These are phyloP conservation scores for Lasiosphaeria ovina DNA, from an alignment of 495 filamentous ascomycete genomes.

Conservation along the genomic window DNA sequence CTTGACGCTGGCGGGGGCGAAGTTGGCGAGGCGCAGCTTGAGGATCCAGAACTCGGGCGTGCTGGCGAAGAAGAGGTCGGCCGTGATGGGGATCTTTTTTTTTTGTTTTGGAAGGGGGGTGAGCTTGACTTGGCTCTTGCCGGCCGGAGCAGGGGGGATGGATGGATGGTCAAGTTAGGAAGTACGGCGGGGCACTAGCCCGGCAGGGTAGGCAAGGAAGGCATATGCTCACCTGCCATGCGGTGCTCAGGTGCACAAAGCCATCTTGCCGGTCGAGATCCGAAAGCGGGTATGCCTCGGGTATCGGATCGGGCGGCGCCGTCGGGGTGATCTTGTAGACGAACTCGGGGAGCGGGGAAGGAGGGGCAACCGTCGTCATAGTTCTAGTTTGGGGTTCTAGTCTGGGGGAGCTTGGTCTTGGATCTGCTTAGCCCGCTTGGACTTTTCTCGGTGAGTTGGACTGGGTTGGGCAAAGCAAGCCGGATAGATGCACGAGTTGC, in stretches of 20 bases:
- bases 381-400: background rate
- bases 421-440: too few relatives aligned
- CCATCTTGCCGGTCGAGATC: conserved; percentile 51
- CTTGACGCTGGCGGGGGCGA: conserved; percentile 27
- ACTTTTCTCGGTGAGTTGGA: background rate
- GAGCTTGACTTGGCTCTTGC: too few relatives aligned
- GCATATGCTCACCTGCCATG: conserved; percentile 40
- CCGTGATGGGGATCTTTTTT: conserved; percentile 46
- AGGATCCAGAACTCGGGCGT: conserved; percentile 39
- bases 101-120: background rate
- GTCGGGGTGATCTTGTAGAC: conserved; percentile 52
- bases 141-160: too few relatives aligned
- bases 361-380: conserved; percentile 21
- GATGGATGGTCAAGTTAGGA: too few relatives aligned
- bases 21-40: conserved; percentile 33
- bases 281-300: conserved; percentile 46
- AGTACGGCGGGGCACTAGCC: too few relatives aligned
- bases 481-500: too few relatives aligned
- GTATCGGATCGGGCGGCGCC: conserved; percentile 48
- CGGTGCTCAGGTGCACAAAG: conserved; percentile 51
- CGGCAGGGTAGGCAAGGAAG: background rate
- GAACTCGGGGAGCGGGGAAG: conserved; percentile 39
- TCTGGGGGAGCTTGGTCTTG: too few relatives aligned
- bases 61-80: conserved; percentile 45
- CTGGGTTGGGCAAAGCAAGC: background rate